Evolutionary conservation across 306 rosid genomes (phyloP).

Genomic region (Pterocarpus macrocarpus): DNA sequence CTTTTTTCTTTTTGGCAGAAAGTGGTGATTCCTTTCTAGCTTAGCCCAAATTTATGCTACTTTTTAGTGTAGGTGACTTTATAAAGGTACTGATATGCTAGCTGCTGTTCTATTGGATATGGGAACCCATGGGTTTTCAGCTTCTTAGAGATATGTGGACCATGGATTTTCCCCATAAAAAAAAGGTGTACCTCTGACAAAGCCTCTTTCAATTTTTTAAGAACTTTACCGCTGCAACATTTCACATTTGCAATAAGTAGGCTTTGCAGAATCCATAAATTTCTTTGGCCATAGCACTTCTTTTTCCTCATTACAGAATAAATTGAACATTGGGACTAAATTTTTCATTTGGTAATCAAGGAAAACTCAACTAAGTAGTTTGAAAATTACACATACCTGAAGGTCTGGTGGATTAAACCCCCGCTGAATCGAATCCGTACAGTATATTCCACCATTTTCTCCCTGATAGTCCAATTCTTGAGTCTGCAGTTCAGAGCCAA

Average conservation of each 20-base stretch:
- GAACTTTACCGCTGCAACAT: not conserved
- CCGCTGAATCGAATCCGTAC: slow-evolving; percentile 71
- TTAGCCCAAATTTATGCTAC: no score
- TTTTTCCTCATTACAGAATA: not conserved
- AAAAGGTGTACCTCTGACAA: no score
- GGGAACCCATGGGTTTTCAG: no score
- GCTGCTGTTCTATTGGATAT: not conserved
- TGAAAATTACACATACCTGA: slow-evolving; percentile 69
- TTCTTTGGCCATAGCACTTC: slow-evolving; percentile 7
- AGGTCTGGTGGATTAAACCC: slow-evolving; percentile 77
- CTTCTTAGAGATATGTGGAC: no score
- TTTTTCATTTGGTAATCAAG: not conserved
- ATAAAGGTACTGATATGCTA: slow-evolving; percentile 37
- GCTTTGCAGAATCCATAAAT: slow-evolving; percentile 26
- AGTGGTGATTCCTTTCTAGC: slow-evolving; percentile 44
- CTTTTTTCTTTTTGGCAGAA: not conserved
- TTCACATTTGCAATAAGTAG: slow-evolving; percentile 7
- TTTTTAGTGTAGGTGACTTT: slow-evolving; percentile 47
- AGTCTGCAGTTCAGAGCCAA: slow-evolving; percentile 74
- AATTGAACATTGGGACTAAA: not conserved
- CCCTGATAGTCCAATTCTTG: slow-evolving; percentile 88
- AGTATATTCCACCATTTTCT: slow-evolving; percentile 75
- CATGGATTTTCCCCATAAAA: no score
- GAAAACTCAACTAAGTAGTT: slow-evolving; percentile 9
- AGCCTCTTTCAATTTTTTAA: no score